Conservation (phyloP, 495 filamentous ascomycete genomes). For the Peziza echinospora region DNA sequence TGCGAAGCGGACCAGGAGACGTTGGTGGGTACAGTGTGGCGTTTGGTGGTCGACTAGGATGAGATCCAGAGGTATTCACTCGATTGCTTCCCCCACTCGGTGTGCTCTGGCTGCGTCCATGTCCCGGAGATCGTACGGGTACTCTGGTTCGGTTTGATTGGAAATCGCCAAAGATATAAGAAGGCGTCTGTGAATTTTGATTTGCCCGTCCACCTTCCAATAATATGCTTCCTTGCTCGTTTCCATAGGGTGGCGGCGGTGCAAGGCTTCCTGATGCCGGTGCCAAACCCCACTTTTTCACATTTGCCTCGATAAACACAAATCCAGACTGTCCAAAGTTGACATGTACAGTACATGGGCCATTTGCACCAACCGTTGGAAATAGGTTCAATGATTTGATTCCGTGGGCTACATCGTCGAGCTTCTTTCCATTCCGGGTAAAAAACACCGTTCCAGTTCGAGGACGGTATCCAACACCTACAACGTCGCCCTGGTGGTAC, state of each 20-base stretch:
- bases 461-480: conserved; percentile 88
- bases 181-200: conserved; percentile 32
- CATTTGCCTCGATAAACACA: conserved; percentile 96
- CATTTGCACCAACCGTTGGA: conserved; percentile 83
- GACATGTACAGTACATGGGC: conserved; percentile 77
- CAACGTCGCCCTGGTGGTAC: conserved; percentile 79
- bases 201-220: conserved; percentile 66
- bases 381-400: conserved; percentile 91
- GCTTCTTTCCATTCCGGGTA: conserved; percentile 89
- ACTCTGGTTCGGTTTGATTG: conserved; percentile 20
- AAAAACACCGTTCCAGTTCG: conserved; percentile 92
- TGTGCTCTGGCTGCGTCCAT: conserved; percentile 33
- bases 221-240: conserved; percentile 84
- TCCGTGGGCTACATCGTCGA: conserved; percentile 87
- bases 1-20: conserved; percentile 74
- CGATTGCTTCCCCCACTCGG: conserved; percentile 5
- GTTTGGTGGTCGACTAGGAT: conserved; percentile 8
- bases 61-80: background rate
- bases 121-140: conserved; percentile 24
- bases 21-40: conserved; percentile 45
- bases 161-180: conserved; percentile 30
- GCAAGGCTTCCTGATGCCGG: conserved; percentile 89
- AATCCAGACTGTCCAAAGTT: conserved; percentile 97
- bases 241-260: conserved; percentile 88
- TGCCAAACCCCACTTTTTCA: conserved; percentile 97